A percentile compares a stretch with the other conserved stretches of the same genome.
These are phyloP conservation scores for Porphyra umbilicalis DNA, from an alignment of 31 red algal species.

Conservation along the genomic window DNA sequence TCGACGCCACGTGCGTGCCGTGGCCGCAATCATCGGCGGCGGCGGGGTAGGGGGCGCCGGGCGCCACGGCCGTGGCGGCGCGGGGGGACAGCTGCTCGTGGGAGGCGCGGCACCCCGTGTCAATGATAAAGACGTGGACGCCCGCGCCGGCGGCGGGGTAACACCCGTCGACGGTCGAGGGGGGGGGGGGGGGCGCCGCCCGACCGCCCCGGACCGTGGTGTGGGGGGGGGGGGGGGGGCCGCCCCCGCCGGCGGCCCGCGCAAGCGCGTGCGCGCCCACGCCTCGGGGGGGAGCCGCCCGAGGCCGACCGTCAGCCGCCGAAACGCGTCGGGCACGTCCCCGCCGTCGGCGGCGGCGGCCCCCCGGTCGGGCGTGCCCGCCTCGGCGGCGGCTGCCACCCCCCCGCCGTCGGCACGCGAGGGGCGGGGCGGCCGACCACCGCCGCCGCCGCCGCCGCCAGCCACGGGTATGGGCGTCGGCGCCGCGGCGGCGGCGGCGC, in stretches of 20 bases:
- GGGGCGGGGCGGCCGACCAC: no score
- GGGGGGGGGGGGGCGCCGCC: neutral
- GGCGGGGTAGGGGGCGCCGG: neutral
- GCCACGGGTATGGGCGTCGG: no score
- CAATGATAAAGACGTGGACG: neutral
- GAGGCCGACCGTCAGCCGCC: neutral
- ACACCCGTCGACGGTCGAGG: neutral
- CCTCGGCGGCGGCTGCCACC: no score
- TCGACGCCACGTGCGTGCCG: slow-evolving; percentile 1
- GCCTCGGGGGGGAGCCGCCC: neutral
- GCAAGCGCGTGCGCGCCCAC: neutral
- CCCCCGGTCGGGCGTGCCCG: no score
- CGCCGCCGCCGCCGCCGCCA: no score
- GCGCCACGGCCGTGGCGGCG: neutral
- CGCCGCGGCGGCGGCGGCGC: no score
- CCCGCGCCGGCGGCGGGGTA: neutral
- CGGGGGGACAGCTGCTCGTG: neutral
- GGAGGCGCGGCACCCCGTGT: neutral
- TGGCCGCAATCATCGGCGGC: neutral
- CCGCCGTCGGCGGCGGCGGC: no score
- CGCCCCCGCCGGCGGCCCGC: neutral
- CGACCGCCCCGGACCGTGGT: neutral
- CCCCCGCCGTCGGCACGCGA: no score
- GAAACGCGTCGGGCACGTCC: neutral
- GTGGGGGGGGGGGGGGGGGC: neutral